Percentiles rank a stretch among this genome's conserved stretches.
Conservation (phyloP, 1,139 yeast species). For the Entelexis paramagnoliae region DNA sequence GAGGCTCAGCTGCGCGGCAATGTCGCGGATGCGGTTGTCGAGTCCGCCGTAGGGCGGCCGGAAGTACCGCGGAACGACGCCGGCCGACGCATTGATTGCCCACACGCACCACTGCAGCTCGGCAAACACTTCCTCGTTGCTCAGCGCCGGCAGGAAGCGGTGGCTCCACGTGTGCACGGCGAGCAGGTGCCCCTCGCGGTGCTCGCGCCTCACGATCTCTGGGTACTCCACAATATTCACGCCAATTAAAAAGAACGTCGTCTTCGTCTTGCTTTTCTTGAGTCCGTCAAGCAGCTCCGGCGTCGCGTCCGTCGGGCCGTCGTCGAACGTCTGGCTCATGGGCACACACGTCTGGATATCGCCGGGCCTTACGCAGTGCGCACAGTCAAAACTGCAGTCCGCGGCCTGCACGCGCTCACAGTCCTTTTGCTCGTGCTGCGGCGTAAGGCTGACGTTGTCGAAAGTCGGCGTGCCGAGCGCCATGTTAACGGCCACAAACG, state of each 20-base stretch:
- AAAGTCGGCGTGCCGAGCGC: no score
- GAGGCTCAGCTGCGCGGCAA: conserved; percentile 75
- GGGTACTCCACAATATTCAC: conserved; percentile 68
- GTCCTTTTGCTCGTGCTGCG: conserved; percentile 47
- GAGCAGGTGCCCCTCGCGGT: conserved; percentile 58
- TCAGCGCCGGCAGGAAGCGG: conserved; percentile 62
- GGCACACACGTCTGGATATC: conserved; percentile 64
- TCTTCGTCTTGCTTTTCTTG: conserved; percentile 22
- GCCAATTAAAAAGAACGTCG: conserved; percentile 78
- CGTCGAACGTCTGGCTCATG: conserved; percentile 83
- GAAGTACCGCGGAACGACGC: conserved; percentile 84
- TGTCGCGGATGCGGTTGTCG: conserved; percentile 72
- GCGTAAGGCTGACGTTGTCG: conserved; percentile 39
- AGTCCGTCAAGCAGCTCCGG: conserved; percentile 46
- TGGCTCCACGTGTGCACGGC: conserved; percentile 95
- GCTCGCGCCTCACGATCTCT: conserved; percentile 51
- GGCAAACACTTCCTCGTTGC: conserved; percentile 73
- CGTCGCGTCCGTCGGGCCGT: conserved; percentile 80
- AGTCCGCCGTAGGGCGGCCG: conserved; percentile 95
- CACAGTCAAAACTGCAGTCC: conserved; percentile 79
- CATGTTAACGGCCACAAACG: conserved; percentile 78
- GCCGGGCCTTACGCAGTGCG: conserved; percentile 63
- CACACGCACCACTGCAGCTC: conserved; percentile 92
- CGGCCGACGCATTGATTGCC: conserved; percentile 95
- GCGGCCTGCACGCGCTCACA: conserved; percentile 41